Evolutionary conservation across 805 yeast genomes (phyloP).

Genomic region (Candida stauntonica): DNA sequence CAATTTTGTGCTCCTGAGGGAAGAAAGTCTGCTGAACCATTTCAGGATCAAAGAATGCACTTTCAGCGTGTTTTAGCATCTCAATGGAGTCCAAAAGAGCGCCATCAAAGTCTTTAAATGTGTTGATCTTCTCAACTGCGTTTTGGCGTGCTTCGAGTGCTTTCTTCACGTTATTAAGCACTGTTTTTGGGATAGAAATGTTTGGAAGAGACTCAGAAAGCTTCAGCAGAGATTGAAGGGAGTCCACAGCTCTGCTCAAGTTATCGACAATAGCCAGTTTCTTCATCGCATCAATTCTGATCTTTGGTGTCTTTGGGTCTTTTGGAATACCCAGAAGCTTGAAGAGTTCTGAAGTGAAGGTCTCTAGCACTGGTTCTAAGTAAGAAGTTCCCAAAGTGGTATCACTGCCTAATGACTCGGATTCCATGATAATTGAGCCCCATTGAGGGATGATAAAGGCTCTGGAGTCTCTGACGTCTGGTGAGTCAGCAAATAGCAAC

Average conservation of each 20-base stretch:
- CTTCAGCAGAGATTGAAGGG: constrained; percentile 66
- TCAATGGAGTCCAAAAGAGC: constrained; percentile 57
- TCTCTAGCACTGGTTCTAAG: constrained; percentile 55
- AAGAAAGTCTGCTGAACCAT: constrained; percentile 94
- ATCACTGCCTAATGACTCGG: constrained; percentile 25
- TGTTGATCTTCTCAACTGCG: constrained; percentile 28
- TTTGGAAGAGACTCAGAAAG: constrained; percentile 64
- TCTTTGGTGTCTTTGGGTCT: constrained; percentile 51
- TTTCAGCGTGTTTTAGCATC: constrained; percentile 35
- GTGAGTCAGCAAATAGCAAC: constrained; percentile 31
- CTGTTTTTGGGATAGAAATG: constrained; percentile 79
- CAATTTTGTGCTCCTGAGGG: constrained; percentile 94
- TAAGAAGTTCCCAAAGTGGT: constrained; percentile 37
- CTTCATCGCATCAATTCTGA: constrained; percentile 62
- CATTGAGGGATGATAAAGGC: constrained; percentile 78
- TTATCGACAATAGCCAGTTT: constrained; percentile 57
- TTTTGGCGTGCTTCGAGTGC: constrained; percentile 40
- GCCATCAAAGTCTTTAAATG: constrained; percentile 33
- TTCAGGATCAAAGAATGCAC: constrained; percentile 87
- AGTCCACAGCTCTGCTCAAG: constrained; percentile 57
- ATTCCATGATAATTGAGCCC: constrained; percentile 57
- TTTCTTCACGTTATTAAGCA: constrained; percentile 49
- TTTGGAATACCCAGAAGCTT: constrained; percentile 66
- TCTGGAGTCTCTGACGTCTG: constrained; percentile 19
- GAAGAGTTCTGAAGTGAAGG: constrained; percentile 71